phyloP scores from a whole-genome alignment of 345 rosid species.

The Adansonia digitata region DNA sequence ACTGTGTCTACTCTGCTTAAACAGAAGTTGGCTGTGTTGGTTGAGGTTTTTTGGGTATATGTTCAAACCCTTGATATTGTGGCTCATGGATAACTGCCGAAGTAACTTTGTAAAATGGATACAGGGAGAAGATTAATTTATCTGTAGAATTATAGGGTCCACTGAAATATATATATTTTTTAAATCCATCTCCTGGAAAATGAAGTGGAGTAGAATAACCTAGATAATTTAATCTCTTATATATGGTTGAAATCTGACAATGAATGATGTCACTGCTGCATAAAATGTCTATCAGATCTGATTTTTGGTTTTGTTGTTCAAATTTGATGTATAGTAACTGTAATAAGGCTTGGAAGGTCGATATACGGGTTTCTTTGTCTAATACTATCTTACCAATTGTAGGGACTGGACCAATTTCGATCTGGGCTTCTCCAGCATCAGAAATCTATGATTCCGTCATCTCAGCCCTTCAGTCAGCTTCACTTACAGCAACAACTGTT shows the following conservation, averaged over 20 bases:
- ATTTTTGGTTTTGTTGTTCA: not conserved
- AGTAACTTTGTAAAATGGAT: not conserved
- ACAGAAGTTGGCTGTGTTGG: not conserved
- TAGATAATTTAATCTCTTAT: not conserved
- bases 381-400: not conserved
- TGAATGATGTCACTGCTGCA: not conserved
- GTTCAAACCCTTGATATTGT: not conserved
- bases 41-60: not conserved
- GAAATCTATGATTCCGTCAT: constrained; percentile 39
- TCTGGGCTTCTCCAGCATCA: constrained; percentile 42
- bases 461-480: constrained; percentile 39
- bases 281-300: not conserved
- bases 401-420: constrained; percentile 55
- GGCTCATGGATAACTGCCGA: not conserved
- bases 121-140: not conserved
- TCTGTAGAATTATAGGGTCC: not conserved
- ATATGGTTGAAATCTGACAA: constrained; percentile 3
- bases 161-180: not conserved
- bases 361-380: not conserved
- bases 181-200: not conserved
- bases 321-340: not conserved
- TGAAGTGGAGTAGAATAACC: not conserved
- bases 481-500: constrained; percentile 51
- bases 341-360: not conserved
- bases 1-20: not conserved